Evolutionary conservation across 495 filamentous ascomycete species (phyloP).

Genomic region (Podospora sp.): DNA sequence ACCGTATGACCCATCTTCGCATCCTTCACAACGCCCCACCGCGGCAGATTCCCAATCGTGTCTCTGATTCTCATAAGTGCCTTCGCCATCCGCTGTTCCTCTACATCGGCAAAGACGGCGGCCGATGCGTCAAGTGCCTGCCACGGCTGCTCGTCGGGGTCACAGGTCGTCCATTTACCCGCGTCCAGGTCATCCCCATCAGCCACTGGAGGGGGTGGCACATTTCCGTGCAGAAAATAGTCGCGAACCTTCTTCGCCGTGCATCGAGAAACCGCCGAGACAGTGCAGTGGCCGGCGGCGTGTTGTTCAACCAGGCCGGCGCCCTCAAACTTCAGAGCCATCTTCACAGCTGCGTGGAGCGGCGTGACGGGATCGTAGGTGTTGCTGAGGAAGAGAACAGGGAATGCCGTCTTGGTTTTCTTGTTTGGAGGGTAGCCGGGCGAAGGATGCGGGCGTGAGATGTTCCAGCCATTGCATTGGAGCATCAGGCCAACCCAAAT

Average conservation of each 20-base stretch:
- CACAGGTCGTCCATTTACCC: constrained; percentile 45
- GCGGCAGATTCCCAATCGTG: background rate
- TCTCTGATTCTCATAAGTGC: background rate
- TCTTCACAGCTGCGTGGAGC: constrained; percentile 51
- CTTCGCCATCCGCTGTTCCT: background rate
- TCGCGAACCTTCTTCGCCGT: constrained; percentile 40
- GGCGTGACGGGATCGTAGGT: constrained; percentile 64
- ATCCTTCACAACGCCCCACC: background rate
- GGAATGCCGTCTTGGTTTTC: constrained; percentile 54
- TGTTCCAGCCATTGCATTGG: constrained; percentile 48
- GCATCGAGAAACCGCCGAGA: constrained; percentile 43
- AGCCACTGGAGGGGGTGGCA: constrained; percentile 42
- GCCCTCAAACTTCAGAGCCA: constrained; percentile 51
- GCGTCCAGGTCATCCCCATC: constrained; percentile 29
- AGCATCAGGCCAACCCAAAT: constrained; percentile 47
- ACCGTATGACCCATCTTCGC: background rate
- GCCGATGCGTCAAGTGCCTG: background rate
- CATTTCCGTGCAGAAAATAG: constrained; percentile 44
- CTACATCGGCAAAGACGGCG: background rate
- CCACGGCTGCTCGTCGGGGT: constrained; percentile 43
- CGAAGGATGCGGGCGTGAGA: constrained; percentile 18
- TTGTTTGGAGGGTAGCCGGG: background rate
- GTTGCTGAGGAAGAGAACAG: constrained; percentile 63
- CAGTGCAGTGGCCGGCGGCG: constrained; percentile 47
- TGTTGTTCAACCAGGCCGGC: constrained; percentile 51